phyloP scores from a whole-genome alignment of 306 rosid species.

The Echinosophora koreensis region DNA sequence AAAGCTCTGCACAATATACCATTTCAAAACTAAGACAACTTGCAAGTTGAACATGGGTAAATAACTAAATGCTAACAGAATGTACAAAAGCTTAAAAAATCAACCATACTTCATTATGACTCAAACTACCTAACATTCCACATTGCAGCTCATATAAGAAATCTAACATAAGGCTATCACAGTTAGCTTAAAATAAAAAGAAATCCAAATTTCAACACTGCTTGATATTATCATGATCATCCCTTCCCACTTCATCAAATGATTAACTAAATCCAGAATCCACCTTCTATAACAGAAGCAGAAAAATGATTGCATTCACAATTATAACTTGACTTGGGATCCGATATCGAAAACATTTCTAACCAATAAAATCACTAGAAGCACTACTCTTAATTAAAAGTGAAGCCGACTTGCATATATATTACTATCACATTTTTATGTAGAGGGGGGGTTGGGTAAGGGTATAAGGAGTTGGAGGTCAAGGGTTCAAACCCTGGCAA shows the following conservation, averaged over 20 bases:
- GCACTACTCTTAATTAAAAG: background rate
- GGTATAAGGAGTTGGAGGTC: too few species aligned
- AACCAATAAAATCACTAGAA: slow-evolving; percentile 2
- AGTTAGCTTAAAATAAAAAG: slow-evolving; percentile 13
- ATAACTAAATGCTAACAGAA: slow-evolving; percentile 36
- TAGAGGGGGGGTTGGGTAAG: background rate
- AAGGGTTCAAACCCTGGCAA: too few species aligned
- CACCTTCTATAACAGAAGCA: background rate
- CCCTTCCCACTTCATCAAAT: slow-evolving; percentile 9
- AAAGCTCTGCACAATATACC: slow-evolving; percentile 79
- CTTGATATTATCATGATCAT: slow-evolving; percentile 18
- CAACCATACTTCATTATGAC: background rate
- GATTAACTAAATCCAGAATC: background rate
- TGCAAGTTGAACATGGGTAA: slow-evolving; percentile 33
- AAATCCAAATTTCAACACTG: slow-evolving; percentile 7
- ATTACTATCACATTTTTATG: background rate
- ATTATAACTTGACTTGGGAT: background rate
- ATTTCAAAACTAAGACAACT: slow-evolving; percentile 49
- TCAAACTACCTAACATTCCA: background rate
- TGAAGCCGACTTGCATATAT: background rate
- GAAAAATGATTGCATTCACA: background rate
- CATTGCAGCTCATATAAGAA: background rate
- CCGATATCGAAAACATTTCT: slow-evolving; percentile 7
- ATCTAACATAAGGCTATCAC: background rate
- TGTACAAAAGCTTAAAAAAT: background rate